A percentile compares a stretch with the other conserved stretches of the same genome.
These are phyloP conservation scores for Nymphaea colorata DNA, from an alignment of 164 flowering plant genomes.

Conservation along the genomic window DNA sequence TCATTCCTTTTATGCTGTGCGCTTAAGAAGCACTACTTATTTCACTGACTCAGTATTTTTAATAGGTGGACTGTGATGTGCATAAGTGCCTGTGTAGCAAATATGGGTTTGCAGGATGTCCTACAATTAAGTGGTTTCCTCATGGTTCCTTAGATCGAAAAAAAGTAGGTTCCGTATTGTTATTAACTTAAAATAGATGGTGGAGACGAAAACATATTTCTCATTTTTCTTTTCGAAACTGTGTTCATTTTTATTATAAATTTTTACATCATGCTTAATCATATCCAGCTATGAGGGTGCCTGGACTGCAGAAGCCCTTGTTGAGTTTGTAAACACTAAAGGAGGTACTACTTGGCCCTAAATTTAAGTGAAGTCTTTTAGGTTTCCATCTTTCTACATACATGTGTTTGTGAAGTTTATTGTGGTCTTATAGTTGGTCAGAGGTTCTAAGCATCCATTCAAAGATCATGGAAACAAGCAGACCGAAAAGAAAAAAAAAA, in stretches of 20 bases:
- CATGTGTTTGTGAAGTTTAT: neutral
- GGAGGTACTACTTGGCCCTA: conserved; percentile 40
- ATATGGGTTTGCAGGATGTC: conserved; percentile 83
- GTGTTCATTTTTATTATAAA: neutral
- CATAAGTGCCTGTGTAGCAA: conserved; percentile 74
- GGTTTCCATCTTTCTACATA: neutral
- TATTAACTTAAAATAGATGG: too few species aligned
- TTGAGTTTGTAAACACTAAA: conserved; percentile 77
- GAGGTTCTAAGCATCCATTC: too few species aligned
- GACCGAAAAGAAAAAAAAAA: too few species aligned
- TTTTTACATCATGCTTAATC: neutral
- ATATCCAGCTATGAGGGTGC: conserved; percentile 74
- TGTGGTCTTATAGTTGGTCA: neutral
- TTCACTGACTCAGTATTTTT: too few species aligned
- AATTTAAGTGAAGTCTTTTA: neutral
- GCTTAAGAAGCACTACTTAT: too few species aligned
- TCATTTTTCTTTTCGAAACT: neutral
- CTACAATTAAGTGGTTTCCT: conserved; percentile 93
- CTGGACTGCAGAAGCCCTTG: conserved; percentile 77
- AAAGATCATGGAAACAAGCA: too few species aligned
- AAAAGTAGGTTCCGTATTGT: conserved; percentile 35
- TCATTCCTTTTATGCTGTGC: too few species aligned
- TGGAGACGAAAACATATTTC: too few species aligned
- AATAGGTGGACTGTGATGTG: conserved; percentile 92
- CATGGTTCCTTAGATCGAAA: conserved; percentile 88